phyloP scores from a whole-genome alignment of 2,329 filamentous ascomycete species.

The Hirsutella rhossiliensis region DNA sequence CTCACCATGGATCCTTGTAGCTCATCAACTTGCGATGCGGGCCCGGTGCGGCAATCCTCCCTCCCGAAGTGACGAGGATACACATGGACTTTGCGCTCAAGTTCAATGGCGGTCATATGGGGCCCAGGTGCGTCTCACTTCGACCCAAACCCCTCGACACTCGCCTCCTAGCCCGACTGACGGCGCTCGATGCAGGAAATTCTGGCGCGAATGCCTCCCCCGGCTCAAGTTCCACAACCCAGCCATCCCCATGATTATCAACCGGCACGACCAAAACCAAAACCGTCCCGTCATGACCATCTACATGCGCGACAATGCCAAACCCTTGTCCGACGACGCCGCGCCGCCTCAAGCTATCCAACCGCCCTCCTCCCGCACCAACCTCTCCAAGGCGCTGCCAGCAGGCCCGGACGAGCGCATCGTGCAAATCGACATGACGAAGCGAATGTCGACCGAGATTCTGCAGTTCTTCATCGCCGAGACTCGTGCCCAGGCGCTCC shows the following conservation, averaged over 20 bases:
- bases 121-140: constrained; percentile 47
- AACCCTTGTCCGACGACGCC: constrained; percentile 11
- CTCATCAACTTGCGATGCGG: constrained; percentile 66
- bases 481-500: constrained; percentile 46
- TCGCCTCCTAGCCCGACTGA: too few species aligned
- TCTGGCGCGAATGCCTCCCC: constrained; percentile 75
- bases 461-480: constrained; percentile 48
- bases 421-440: constrained; percentile 51
- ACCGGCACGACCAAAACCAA: constrained; percentile 47
- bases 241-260: constrained; percentile 67
- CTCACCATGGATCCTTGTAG: constrained; percentile 30
- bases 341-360: constrained; percentile 19
- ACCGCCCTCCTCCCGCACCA: constrained; percentile 33
- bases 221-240: constrained; percentile 94
- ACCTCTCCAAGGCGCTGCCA: constrained; percentile 34
- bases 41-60: constrained; percentile 71
- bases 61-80: constrained; percentile 62
- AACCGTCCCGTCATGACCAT: constrained; percentile 51
- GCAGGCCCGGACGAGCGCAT: constrained; percentile 36
- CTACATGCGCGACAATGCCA: constrained; percentile 39
- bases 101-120: constrained; percentile 56
- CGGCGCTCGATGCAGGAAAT: constrained; percentile 49
- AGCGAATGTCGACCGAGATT: constrained; percentile 48
- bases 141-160: constrained; percentile 7
- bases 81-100: constrained; percentile 58